A percentile compares a stretch with the other conserved stretches of the same genome.
Conservation (phyloP, 2,329 filamentous ascomycete genomes). For the Fusarium sp. region DNA sequence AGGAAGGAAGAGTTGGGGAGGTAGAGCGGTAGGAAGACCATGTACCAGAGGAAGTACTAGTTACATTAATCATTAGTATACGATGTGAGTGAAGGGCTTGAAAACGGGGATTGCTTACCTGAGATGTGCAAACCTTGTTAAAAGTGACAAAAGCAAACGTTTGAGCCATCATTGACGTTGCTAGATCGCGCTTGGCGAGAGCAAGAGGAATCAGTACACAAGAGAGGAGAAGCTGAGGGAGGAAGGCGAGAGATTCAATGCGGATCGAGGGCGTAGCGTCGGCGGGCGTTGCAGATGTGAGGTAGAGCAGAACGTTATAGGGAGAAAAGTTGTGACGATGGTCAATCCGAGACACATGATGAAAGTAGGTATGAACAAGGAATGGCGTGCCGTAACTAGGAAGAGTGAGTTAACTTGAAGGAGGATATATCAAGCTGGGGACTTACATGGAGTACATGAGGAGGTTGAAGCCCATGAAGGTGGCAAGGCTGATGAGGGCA, state of each 20-base stretch:
- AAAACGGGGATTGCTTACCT: conserved; percentile 66
- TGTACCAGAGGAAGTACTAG: conserved; percentile 98
- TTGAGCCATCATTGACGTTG: conserved; percentile 89
- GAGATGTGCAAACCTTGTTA: conserved; percentile 98
- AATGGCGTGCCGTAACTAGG: conserved; percentile 81
- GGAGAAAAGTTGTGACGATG: conserved; percentile 98
- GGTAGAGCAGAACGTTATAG: conserved; percentile 92
- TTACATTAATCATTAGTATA: conserved; percentile 15
- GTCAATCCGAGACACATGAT: conserved; percentile 92
- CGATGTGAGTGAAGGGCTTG: background rate
- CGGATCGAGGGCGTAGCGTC: conserved; percentile 48
- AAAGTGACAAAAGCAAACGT: conserved; percentile 98
- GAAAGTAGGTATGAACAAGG: conserved; percentile 88
- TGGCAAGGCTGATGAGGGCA: conserved; percentile 72
- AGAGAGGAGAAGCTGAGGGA: conserved; percentile 87
- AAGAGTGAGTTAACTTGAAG: background rate
- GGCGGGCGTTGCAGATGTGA: conserved; percentile 74
- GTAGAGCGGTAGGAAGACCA: conserved; percentile 92
- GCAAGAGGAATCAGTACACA: conserved; percentile 79
- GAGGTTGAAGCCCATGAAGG: conserved; percentile 79
- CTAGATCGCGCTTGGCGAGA: conserved; percentile 83
- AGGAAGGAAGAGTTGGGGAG: conserved; percentile 83
- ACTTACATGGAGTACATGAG: conserved; percentile 81
- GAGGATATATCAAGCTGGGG: background rate
- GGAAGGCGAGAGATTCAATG: conserved; percentile 85